These are phyloP conservation scores for Lyophyllum decastes DNA, from an alignment of 768 basidiomycete species.

Conservation along the genomic window DNA sequence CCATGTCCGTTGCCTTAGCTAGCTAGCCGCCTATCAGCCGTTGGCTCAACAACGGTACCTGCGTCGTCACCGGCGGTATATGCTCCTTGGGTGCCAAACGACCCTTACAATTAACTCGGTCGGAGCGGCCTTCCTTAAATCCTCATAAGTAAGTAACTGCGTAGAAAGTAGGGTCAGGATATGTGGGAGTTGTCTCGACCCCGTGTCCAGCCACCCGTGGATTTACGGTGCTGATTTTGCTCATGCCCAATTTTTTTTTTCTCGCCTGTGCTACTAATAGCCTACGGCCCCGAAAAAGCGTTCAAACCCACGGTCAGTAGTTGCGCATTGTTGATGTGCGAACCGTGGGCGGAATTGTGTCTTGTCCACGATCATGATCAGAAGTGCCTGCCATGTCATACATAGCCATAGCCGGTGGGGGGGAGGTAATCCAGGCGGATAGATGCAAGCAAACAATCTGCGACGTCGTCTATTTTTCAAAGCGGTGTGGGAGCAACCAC, in stretches of 20 bases:
- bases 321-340: background rate
- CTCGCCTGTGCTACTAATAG: background rate
- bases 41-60: background rate
- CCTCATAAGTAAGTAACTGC: background rate
- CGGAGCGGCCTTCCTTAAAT: background rate
- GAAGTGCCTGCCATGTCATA: background rate
- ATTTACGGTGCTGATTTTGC: background rate
- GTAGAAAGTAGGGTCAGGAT: background rate
- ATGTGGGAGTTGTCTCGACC: background rate
- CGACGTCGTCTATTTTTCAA: background rate
- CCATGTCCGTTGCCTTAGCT: background rate
- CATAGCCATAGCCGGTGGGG: no score
- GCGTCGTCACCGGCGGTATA: background rate
- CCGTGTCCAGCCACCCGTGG: background rate
- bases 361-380: background rate
- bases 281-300: constrained; percentile 11
- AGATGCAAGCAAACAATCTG: background rate
- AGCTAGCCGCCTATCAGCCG: background rate
- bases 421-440: background rate
- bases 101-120: background rate
- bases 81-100: no score
- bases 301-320: background rate
- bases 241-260: background rate
- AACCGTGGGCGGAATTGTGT: no score
- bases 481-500: background rate